Conservation (phyloP, 257 asterid genomes). For the Striga asiatica region DNA sequence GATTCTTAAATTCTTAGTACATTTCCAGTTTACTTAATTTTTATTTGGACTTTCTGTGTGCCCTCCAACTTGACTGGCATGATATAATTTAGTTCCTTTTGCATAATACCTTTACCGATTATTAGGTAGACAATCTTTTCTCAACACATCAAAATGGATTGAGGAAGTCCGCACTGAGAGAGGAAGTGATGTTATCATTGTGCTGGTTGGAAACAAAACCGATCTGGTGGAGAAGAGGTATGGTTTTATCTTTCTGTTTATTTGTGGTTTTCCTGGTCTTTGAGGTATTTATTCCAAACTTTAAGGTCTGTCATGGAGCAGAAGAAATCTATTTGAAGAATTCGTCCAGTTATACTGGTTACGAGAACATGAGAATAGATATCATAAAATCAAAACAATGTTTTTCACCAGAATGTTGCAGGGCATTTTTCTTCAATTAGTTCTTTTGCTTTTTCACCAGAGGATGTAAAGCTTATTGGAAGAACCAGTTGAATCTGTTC, state of each 20-base stretch:
- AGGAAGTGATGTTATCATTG: constrained; percentile 71
- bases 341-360: neutral
- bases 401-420: neutral
- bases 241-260: neutral
- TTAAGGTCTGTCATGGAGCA: neutral
- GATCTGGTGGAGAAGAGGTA: constrained; percentile 69
- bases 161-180: constrained; percentile 58
- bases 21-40: neutral
- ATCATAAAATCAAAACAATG: too few species aligned
- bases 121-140: constrained; percentile 68
- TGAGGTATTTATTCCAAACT: neutral
- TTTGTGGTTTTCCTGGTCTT: neutral
- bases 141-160: constrained; percentile 52
- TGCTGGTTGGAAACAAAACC: constrained; percentile 77
- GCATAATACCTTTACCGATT: constrained; percentile 11
- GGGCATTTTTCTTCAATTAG: neutral
- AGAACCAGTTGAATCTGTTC: too few species aligned
- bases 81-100: too few species aligned
- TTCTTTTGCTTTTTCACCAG: neutral
- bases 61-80: neutral
- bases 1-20: neutral
- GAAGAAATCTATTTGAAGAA: too few species aligned
- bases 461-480: too few species aligned
- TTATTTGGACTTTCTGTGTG: neutral
- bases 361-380: neutral